Evolutionary conservation across 345 rosid species (phyloP), one percentile per base, ranked within the genome.

Genomic region (Gossypium mustelinum): DNA sequence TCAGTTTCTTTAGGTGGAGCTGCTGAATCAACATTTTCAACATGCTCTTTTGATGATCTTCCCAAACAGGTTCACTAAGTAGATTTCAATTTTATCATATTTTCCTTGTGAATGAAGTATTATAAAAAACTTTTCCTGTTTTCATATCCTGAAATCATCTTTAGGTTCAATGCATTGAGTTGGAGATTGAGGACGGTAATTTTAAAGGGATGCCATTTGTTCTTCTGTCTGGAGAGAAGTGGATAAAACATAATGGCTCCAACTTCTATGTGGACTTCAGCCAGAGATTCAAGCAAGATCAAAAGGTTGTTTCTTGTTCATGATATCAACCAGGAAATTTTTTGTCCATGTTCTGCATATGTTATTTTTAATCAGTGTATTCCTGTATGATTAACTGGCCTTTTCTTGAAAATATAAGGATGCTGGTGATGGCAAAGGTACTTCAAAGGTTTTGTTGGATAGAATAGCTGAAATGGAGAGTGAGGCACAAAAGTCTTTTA

Each of bases 401-500:
- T 44, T 78, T 73, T 82, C 72, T 81, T 34, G 69, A 71, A 24
- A 95, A 68, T 68, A 66, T 13, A 78, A 93, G 99, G 91, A 86
- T 84, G 80, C 85, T 81, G 89, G 90, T 77, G 92, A 91, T 83
- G 97, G 97, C 7, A 85, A 79, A 76, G 97, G 96, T 70, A 93
- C 93, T 24, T 94, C 97, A 44, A 93, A 83, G 81, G 76, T 54
- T 64, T 85, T 93, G 85, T 83, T 95, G 82, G 91, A 87, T 67
- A 93, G 68, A 87, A 93, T 93, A 79, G 89, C 90, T 65, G 82
- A 82, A 68, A 54, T 83, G 93, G 99, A 95, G 83, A 85, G 89
- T 74, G 97, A 95, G 78, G 99, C 99, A 25, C 98, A 95, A 78
- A 93, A 95, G 84, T 93, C 98, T 70, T 95, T 95, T 79, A 93